Conservation (phyloP, 2,329 filamentous ascomycete species). For the Hymenoscyphus salicellus region DNA sequence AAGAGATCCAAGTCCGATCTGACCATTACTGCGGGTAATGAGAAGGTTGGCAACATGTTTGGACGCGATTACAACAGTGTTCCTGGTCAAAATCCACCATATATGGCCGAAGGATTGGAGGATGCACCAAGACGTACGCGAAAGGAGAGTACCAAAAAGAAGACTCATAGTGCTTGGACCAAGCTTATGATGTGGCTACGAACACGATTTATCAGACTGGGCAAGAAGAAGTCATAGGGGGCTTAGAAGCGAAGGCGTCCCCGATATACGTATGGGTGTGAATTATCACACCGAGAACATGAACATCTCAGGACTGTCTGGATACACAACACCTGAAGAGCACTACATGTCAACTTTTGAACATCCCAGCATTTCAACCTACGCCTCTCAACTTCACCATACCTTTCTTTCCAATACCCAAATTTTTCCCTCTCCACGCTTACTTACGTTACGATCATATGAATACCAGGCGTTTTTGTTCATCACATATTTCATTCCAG, state of each 20-base stretch:
- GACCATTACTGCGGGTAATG: constrained; percentile 19
- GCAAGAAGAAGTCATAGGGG: not conserved
- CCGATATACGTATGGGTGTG: not conserved
- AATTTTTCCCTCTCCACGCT: not conserved
- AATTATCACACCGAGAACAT: not conserved
- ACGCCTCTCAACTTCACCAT: not conserved
- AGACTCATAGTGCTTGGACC: constrained; percentile 61
- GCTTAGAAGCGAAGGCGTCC: not conserved
- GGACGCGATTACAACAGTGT: constrained; percentile 25
- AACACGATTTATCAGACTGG: constrained; percentile 50
- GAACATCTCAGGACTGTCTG: not conserved
- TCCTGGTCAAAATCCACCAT: constrained; percentile 12
- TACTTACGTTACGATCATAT: not conserved
- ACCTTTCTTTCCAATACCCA: not conserved
- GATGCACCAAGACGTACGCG: constrained; percentile 8
- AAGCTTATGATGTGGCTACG: constrained; percentile 63
- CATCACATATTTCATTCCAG: not conserved
- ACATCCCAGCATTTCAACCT: not conserved
- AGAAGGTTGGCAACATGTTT: constrained; percentile 27
- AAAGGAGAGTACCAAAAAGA: constrained; percentile 45
- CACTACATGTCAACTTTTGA: not conserved
- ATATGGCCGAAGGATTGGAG: constrained; percentile 2
- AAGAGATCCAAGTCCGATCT: constrained; percentile 39
- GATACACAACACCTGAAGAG: not conserved
- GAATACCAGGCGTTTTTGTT: not conserved